A percentile compares a stretch with the other conserved stretches of the same genome.
These are phyloP conservation scores for Fusarium sp. DNA, from an alignment of 2,329 filamentous ascomycete species.

Conservation along the genomic window DNA sequence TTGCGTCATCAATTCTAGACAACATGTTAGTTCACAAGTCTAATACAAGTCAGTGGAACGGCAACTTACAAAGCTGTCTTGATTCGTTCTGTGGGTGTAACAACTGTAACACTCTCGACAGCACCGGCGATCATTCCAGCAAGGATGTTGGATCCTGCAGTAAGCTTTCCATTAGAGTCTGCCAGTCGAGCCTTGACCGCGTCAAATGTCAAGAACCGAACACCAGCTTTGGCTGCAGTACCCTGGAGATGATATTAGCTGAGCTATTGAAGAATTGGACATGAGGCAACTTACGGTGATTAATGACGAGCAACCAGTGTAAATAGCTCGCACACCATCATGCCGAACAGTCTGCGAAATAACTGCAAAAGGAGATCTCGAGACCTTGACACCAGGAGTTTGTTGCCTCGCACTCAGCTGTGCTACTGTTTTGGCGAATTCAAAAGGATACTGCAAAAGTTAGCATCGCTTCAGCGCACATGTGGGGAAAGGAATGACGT, in stretches of 20 bases:
- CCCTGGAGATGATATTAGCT: slow-evolving; percentile 51
- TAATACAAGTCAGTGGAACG: accelerated
- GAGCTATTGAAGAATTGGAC: accelerated
- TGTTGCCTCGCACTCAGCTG: slow-evolving; percentile 59
- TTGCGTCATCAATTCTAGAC: slow-evolving; percentile 53
- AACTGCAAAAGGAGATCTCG: slow-evolving; percentile 69
- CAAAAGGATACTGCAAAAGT: slow-evolving; percentile 68
- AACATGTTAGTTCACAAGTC: neutral
- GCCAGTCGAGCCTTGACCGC: slow-evolving; percentile 70
- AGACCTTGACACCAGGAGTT: slow-evolving; percentile 3
- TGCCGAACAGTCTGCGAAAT: slow-evolving; percentile 65
- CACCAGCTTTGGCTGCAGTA: slow-evolving; percentile 72
- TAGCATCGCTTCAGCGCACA: neutral
- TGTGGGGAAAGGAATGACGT: neutral
- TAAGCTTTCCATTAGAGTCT: slow-evolving; percentile 68
- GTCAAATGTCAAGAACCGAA: slow-evolving; percentile 76
- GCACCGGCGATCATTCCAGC: slow-evolving; percentile 74
- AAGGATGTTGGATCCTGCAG: slow-evolving; percentile 67
- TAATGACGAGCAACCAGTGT: slow-evolving; percentile 72
- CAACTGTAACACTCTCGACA: slow-evolving; percentile 71
- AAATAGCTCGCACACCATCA: slow-evolving; percentile 70
- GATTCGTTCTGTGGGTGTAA: slow-evolving; percentile 76
- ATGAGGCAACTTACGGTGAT: slow-evolving; percentile 56
- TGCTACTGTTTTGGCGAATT: slow-evolving; percentile 75
- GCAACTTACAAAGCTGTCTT: slow-evolving; percentile 69